These are phyloP conservation scores for Gloeopeniophorella convolvens DNA, from an alignment of 768 basidiomycete genomes.

Conservation along the genomic window DNA sequence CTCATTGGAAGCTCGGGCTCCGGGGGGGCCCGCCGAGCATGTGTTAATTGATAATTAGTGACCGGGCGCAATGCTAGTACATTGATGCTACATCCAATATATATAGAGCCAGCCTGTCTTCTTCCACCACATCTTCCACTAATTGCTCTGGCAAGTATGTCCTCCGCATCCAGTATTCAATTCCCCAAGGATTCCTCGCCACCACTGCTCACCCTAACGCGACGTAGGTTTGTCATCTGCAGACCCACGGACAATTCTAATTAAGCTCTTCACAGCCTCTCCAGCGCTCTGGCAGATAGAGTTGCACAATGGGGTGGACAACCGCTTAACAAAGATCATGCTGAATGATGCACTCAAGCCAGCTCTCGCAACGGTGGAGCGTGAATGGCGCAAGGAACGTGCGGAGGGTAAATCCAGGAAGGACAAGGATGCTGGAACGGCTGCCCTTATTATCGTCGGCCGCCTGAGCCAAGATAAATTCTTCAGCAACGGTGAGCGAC, in stretches of 20 bases:
- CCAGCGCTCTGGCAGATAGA: conserved; percentile 69
- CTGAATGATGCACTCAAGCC: conserved; percentile 57
- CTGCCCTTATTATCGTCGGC: conserved; percentile 73
- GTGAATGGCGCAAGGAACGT: conserved; percentile 57
- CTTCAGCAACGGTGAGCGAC: conserved; percentile 68
- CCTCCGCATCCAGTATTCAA: conserved; percentile 34
- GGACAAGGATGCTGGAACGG: conserved; percentile 49
- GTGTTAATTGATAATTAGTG: too few species aligned
- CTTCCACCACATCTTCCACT: too few species aligned
- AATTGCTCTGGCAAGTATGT: conserved; percentile 17
- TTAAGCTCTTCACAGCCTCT: conserved; percentile 40
- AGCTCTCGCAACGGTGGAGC: conserved; percentile 66
- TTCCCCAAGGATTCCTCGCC: conserved; percentile 9
- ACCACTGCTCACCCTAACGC: conserved; percentile 48
- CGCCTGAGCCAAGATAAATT: conserved; percentile 75
- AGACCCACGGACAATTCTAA: neutral
- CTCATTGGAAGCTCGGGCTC: too few species aligned
- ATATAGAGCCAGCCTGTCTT: too few species aligned
- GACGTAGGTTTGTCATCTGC: conserved; percentile 39
- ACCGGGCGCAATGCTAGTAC: too few species aligned
- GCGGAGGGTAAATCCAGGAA: conserved; percentile 25
- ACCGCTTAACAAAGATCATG: conserved; percentile 53
- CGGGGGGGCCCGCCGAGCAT: too few species aligned
- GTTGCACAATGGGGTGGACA: conserved; percentile 73
- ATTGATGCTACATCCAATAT: too few species aligned